Conservation (phyloP, 2,329 filamentous ascomycete genomes). For the Massarina eburnea region DNA sequence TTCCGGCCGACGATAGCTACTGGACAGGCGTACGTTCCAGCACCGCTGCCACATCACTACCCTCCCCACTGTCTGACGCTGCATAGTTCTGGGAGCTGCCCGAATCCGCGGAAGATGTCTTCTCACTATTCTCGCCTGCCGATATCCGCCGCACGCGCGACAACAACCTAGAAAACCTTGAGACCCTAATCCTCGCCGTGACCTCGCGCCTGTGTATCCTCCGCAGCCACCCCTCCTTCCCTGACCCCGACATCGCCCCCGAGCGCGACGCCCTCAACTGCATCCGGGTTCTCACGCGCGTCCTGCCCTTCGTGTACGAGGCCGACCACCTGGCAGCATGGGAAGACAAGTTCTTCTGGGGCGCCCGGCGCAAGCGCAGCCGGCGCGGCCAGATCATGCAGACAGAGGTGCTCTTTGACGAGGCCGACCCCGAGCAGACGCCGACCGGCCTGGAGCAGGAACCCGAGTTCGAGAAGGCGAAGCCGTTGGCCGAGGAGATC, state of each 20-base stretch:
- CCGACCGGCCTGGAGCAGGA: slow-evolving; percentile 41
- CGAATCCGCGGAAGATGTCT: slow-evolving; percentile 93
- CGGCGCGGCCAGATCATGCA: slow-evolving; percentile 50
- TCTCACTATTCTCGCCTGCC: slow-evolving; percentile 85
- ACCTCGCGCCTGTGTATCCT: slow-evolving; percentile 81
- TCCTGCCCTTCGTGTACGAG: slow-evolving; percentile 92
- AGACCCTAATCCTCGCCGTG: slow-evolving; percentile 81
- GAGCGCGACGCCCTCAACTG: slow-evolving; percentile 94
- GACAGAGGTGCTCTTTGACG: slow-evolving; percentile 81
- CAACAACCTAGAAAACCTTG: slow-evolving; percentile 80
- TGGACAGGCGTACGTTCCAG: slow-evolving; percentile 76
- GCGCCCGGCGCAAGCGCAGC: slow-evolving; percentile 64
- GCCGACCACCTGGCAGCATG: slow-evolving; percentile 77
- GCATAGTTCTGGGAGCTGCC: slow-evolving; percentile 93
- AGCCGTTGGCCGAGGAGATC: slow-evolving; percentile 87
- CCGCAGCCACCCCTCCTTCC: slow-evolving; percentile 87
- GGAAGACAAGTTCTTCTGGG: slow-evolving; percentile 96
- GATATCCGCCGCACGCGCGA: slow-evolving; percentile 84
- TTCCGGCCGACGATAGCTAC: slow-evolving; percentile 84
- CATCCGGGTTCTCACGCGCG: slow-evolving; percentile 82
- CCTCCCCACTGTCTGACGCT: slow-evolving; percentile 6
- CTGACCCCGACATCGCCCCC: slow-evolving; percentile 78
- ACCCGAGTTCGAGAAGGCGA: slow-evolving; percentile 76
- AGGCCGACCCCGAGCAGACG: slow-evolving; percentile 58
- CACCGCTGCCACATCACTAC: slow-evolving; percentile 20